phyloP scores from a whole-genome alignment of 192 early-diverging fungal genomes.

The Coemansia biformis region DNA sequence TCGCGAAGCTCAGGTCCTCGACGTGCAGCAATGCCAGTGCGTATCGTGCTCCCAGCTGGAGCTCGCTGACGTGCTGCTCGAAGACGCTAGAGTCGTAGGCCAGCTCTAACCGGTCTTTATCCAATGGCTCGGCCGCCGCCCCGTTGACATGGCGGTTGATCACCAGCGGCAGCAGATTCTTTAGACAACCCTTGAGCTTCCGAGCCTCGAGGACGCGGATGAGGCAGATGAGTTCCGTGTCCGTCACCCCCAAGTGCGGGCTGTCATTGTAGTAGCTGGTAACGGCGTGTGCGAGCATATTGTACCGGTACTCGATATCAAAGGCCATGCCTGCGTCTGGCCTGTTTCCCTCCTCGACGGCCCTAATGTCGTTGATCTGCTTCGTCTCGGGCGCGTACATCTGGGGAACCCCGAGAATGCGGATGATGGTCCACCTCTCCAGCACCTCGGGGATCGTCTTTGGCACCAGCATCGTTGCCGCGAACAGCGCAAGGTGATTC shows the following conservation, averaged over 20 bases:
- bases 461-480: conserved; percentile 11
- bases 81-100: conserved; percentile 4
- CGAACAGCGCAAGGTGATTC: conserved; percentile 16
- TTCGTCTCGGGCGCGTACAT: conserved; percentile 3
- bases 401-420: conserved; percentile 4
- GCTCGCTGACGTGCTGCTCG: conserved; percentile 3
- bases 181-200: conserved; percentile 7
- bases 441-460: conserved; percentile 2
- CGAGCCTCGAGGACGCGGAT: conserved; percentile 19
- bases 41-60: conserved; percentile 18
- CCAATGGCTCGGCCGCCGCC: background rate
- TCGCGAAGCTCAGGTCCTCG: conserved; percentile 1
- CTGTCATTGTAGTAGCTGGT: conserved; percentile 18
- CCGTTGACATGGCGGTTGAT: conserved; percentile 12
- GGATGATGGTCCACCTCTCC: conserved; percentile 20
- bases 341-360: conserved; percentile 1
- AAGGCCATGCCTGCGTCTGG: background rate
- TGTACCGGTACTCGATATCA: conserved; percentile 16
- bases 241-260: conserved; percentile 5
- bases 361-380: background rate
- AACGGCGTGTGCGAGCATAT: conserved; percentile 10
- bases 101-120: conserved; percentile 4
- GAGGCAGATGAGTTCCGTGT: conserved; percentile 20
- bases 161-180: conserved; percentile 25
- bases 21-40: conserved; percentile 18